Conservation (phyloP, 2,329 filamentous ascomycete species). For the Diaporthe helianthi region DNA sequence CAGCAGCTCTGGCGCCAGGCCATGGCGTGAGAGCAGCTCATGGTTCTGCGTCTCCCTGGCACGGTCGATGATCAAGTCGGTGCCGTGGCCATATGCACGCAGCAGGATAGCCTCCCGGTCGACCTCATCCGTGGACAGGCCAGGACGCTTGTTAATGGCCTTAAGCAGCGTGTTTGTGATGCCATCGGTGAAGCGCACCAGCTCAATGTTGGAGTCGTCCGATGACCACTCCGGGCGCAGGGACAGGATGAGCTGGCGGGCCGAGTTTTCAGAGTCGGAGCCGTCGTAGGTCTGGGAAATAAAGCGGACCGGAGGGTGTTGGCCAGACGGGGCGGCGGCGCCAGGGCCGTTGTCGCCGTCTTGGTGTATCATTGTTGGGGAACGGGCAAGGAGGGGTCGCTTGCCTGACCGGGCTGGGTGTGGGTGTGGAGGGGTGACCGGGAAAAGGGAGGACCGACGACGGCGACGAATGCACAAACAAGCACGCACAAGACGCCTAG, state of each 20-base stretch:
- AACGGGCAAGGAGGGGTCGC: constrained; percentile 20
- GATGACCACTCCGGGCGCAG: constrained; percentile 82
- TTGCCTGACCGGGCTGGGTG: constrained; percentile 21
- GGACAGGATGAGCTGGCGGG: constrained; percentile 77
- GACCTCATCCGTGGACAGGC: constrained; percentile 76
- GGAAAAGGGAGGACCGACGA: constrained; percentile 2
- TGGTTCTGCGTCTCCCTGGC: constrained; percentile 83
- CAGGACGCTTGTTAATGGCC: constrained; percentile 71
- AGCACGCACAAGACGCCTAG: constrained; percentile 12
- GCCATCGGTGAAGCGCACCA: constrained; percentile 93
- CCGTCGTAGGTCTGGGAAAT: constrained; percentile 83
- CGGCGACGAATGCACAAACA: not conserved
- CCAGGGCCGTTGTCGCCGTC: constrained; percentile 37
- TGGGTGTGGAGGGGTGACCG: constrained; percentile 18
- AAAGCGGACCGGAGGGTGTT: constrained; percentile 54
- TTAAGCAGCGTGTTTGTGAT: constrained; percentile 95
- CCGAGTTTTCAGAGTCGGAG: constrained; percentile 76
- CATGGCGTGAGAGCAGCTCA: constrained; percentile 82
- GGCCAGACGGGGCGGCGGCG: constrained; percentile 50
- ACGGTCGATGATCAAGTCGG: constrained; percentile 93
- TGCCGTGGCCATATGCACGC: constrained; percentile 92
- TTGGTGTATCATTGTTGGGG: constrained; percentile 23
- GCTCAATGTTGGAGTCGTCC: constrained; percentile 71
- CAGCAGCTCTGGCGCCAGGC: constrained; percentile 84
- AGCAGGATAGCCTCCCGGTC: constrained; percentile 88